A percentile compares a stretch with the other conserved stretches of the same genome.
These are phyloP conservation scores for Solanum tacnaense DNA, from an alignment of 257 asterid species.

Conservation along the genomic window DNA sequence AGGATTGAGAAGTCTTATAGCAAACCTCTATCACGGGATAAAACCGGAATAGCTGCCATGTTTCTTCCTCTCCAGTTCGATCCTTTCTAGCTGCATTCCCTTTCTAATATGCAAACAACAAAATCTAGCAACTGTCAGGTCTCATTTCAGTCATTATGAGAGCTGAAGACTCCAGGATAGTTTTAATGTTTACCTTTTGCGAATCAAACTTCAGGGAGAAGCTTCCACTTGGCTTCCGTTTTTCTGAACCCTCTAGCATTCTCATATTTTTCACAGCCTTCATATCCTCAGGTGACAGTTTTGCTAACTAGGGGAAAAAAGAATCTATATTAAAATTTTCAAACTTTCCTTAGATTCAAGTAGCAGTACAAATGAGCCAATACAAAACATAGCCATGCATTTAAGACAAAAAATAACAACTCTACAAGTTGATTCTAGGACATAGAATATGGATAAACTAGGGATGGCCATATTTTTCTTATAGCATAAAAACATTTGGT, in stretches of 20 bases:
- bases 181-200: slow-evolving; percentile 45
- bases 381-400: neutral
- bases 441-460: neutral
- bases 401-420: neutral
- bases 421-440: neutral
- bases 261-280: slow-evolving; percentile 81
- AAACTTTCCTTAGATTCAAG: neutral
- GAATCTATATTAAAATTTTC: neutral
- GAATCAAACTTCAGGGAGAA: slow-evolving; percentile 93
- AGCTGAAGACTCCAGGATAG: neutral
- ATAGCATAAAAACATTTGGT: neutral
- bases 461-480: neutral
- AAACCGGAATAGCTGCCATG: slow-evolving; percentile 85
- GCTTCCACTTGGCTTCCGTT: slow-evolving; percentile 54
- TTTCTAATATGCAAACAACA: slow-evolving; percentile 41
- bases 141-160: slow-evolving; percentile 4
- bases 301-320: slow-evolving; percentile 60
- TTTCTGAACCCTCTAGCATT: slow-evolving; percentile 49
- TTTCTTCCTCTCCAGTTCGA: slow-evolving; percentile 78
- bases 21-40: slow-evolving; percentile 86
- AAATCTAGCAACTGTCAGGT: slow-evolving; percentile 19
- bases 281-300: slow-evolving; percentile 77
- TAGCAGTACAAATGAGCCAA: neutral
- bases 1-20: slow-evolving; percentile 1
- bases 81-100: slow-evolving; percentile 85